Conservation (phyloP, 345 rosid genomes). For the Passiflora organensis region DNA sequence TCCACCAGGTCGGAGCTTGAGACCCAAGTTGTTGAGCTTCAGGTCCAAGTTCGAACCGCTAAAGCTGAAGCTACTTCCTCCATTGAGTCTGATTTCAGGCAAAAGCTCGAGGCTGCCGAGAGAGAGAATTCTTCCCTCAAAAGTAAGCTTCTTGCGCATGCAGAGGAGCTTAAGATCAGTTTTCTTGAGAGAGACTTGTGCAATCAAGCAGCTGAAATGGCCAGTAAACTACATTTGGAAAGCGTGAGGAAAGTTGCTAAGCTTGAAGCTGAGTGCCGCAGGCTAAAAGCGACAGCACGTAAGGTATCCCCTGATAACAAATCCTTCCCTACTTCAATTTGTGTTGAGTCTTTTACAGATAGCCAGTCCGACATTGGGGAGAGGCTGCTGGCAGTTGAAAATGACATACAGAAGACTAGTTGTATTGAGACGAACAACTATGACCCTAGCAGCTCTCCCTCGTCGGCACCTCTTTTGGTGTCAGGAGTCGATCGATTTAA, state of each 20-base stretch:
- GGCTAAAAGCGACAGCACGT: constrained; percentile 40
- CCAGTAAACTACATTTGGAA: constrained; percentile 82
- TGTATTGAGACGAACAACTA: constrained; percentile 18
- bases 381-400: constrained; percentile 38
- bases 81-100: constrained; percentile 29
- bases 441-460: constrained; percentile 43
- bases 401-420: constrained; percentile 29
- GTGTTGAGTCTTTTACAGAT: constrained; percentile 49
- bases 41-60: constrained; percentile 30
- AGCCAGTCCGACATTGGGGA: constrained; percentile 73
- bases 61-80: constrained; percentile 16
- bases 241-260: constrained; percentile 83
- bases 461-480: constrained; percentile 47
- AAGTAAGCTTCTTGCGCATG: constrained; percentile 49
- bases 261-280: constrained; percentile 90
- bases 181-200: constrained; percentile 80
- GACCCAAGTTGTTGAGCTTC: constrained; percentile 45
- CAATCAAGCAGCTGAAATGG: constrained; percentile 78
- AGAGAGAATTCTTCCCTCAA: constrained; percentile 57
- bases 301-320: constrained; percentile 43
- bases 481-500: constrained; percentile 46
- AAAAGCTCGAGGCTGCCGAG: constrained; percentile 51
- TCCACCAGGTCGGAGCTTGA: constrained; percentile 45
- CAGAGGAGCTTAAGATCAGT: constrained; percentile 73
- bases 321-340: constrained; percentile 42